Evolutionary conservation across 345 rosid genomes (phyloP), one percentile per base, ranked within the genome.

Genomic region (Sisymbrium irio): DNA sequence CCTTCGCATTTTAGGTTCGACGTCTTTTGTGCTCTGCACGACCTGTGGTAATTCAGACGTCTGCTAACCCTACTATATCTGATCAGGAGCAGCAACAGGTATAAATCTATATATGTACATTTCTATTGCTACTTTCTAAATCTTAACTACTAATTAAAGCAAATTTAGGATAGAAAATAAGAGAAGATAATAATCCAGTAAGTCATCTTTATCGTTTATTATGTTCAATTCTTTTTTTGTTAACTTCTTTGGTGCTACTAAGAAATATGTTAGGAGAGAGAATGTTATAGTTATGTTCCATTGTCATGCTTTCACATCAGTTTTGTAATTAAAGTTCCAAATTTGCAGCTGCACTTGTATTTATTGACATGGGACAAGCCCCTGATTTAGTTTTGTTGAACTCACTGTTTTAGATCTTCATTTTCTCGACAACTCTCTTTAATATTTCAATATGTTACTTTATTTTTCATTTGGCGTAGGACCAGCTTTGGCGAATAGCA

Each of bases 11-110:
- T 58, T 76, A 94, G 98, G 97, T 91, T 78, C 86, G 98, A 53
- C 97, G 97, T 40, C 82, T 91, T 80, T 56, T 94, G 75, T 85
- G 97, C 79, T 94, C 98, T 62, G 84, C 98, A 49, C 85, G 83
- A 78, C 88, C 96, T 46, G 93, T 91, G 74, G 96, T 93, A 30
- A 79, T 91, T 80, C 95, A 91, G 67, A 88, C 93, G 62, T 82
- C 97, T 63, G 83, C 75, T 61, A 87, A 86, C 72, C 90, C 97
- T 44, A 87, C 85, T 78, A 82, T 89, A 69, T 83, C 96, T 20
- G 97, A 94, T 72, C 97, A 94, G 83, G 98, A 94, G 71, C 87
- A 88, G 75, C 98, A 94, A 77, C 97, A 94, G 97, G 98, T 91
- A 80, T 40, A 20, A 22, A 66, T 64, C 17, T 35, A 62, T 65